These are phyloP conservation scores for Microascus cirrosus DNA, from an alignment of 2,329 filamentous ascomycete species.

Conservation along the genomic window DNA sequence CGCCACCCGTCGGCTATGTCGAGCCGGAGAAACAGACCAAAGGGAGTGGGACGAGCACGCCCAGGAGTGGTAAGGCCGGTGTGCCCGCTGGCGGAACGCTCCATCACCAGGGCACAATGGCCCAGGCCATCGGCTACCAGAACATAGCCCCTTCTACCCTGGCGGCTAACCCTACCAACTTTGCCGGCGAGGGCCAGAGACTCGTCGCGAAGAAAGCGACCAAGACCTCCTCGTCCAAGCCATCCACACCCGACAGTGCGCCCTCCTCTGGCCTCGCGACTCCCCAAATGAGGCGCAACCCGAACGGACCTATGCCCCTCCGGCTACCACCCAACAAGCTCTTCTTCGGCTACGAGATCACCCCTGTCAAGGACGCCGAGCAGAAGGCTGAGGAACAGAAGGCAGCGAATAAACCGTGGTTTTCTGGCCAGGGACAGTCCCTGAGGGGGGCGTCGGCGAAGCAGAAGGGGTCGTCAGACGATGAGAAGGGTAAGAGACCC, in stretches of 20 bases:
- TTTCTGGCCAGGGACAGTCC: constrained; percentile 73
- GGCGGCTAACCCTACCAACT: constrained; percentile 63
- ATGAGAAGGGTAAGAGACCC: constrained; percentile 2
- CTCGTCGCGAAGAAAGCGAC: constrained; percentile 68
- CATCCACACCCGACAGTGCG: constrained; percentile 60
- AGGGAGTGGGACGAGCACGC: constrained; percentile 75
- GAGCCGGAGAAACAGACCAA: constrained; percentile 56
- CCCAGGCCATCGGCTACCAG: constrained; percentile 92
- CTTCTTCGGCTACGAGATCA: constrained; percentile 93
- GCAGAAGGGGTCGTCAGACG: background rate
- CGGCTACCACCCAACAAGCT: constrained; percentile 79
- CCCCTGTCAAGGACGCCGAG: constrained; percentile 70
- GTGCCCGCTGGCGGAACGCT: constrained; percentile 62
- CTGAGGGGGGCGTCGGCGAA: constrained; percentile 38
- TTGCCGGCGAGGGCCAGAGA: constrained; percentile 68
- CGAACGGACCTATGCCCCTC: constrained; percentile 60
- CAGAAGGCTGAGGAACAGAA: constrained; percentile 57
- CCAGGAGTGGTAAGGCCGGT: constrained; percentile 53
- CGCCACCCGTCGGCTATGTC: constrained; percentile 84
- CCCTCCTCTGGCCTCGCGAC: constrained; percentile 28
- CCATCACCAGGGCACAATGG: constrained; percentile 86
- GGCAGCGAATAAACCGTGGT: constrained; percentile 57
- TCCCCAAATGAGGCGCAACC: constrained; percentile 13
- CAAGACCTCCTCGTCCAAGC: constrained; percentile 53
- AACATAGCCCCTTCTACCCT: constrained; percentile 73